Evolutionary conservation across 768 basidiomycete species (phyloP).

Genomic region (Termitomyces sp.): DNA sequence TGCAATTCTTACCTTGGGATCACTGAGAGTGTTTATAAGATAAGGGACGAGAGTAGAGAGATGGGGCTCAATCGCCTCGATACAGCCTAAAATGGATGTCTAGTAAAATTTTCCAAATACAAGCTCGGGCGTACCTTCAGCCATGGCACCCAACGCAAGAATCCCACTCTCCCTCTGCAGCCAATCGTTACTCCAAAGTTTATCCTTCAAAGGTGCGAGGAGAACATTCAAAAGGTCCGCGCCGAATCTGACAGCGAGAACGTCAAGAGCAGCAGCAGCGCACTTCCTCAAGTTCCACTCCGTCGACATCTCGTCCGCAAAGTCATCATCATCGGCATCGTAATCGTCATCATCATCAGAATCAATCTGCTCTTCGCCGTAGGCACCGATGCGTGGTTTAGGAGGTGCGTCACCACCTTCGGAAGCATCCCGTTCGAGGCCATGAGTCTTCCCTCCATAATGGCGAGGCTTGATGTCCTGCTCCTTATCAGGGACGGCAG

Average conservation of each 20-base stretch:
- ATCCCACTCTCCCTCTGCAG: conserved; percentile 93
- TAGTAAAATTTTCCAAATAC: conserved; percentile 1
- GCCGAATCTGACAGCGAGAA: conserved; percentile 89
- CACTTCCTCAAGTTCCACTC: conserved; percentile 99
- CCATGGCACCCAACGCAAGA: conserved; percentile 94
- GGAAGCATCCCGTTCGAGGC: conserved; percentile 65
- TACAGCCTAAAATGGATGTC: conserved; percentile 62
- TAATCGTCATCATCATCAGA: conserved; percentile 88
- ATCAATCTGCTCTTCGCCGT: conserved; percentile 77
- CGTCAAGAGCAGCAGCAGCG: conserved; percentile 94
- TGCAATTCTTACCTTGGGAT: conserved; percentile 67
- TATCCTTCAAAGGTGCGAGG: conserved; percentile 84
- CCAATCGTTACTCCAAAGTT: conserved; percentile 93
- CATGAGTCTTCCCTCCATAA: conserved; percentile 82
- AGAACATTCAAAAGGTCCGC: conserved; percentile 86
- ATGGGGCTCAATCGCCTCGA: conserved; percentile 93
- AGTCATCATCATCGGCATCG: conserved; percentile 83
- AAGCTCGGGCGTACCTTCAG: conserved; percentile 64
- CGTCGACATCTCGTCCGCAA: conserved; percentile 94
- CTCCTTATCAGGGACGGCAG: conserved; percentile 87
- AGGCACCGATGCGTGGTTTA: conserved; percentile 51
- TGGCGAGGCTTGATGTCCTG: conserved; percentile 95
- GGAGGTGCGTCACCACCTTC: conserved; percentile 28
- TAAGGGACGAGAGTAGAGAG: conserved; percentile 91
- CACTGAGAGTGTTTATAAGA: conserved; percentile 83